Base-by-base conservation (phyloP, 2,329 filamentous ascomycete genomes). In the Coniochaeta sp. region DNA sequence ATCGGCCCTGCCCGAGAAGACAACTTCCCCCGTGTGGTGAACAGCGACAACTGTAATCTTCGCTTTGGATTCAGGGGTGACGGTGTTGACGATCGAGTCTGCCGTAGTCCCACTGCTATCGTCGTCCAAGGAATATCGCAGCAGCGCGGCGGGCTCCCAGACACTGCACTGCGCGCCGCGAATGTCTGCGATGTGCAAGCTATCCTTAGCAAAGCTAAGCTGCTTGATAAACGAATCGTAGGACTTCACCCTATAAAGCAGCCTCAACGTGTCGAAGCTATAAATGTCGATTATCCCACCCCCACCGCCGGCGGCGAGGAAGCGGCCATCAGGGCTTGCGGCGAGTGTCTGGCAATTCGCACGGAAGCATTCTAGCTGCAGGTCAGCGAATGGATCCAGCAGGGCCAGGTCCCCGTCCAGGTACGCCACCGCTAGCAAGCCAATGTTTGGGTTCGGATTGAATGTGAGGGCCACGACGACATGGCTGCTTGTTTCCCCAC, bases 1-100 rank as follows among this genome's bases (percentile, higher is more conserved):
- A 60, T 76, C 70, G 59, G 71, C 66, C 55, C 72, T 73, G 32
- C 74, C 74, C 50, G 73, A 74, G 58, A 75, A 69, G 12, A 72
- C 58, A 19, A 69, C 61, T 4, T 69, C 65, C 5, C 50, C 62
- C 4, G 60, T 66, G 42, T 60, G 61, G 63, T 71, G 65, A 24
- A 67, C 59, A 24, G 59, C 60, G 56, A 75, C 68, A 26, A 68
- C 67, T 32, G 64, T 73, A 30, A 74, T 69, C 58, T 63, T 70
- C 1, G 66, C 62, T 50, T 66, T 69, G 8, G 58, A 58, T 12
- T 71, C 67, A 7, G 66, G 47, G 6, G 63, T 61, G 40, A 65
- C 58, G 8, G 62, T 65, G 54, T 73, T 68, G 0, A 67, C 60
- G 4, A 67, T 22, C 10, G 67, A 60, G 3, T 58, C 63, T 8